phyloP scores from a whole-genome alignment of 208 protist species.

The Leishmania aethiopica region DNA sequence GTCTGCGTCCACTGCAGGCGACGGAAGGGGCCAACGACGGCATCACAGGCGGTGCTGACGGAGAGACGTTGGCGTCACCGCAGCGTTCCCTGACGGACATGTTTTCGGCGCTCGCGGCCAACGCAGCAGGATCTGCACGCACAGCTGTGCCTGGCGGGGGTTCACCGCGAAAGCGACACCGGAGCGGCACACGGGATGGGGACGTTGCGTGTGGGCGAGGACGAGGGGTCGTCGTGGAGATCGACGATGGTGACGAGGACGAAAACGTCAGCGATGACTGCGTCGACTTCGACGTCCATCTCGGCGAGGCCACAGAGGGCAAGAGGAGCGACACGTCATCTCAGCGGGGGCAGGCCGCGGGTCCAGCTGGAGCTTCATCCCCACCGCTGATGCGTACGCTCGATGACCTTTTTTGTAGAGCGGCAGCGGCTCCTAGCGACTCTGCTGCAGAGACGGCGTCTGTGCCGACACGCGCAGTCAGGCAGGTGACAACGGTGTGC shows the following conservation, averaged over 20 bases:
- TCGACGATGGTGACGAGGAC: neutral
- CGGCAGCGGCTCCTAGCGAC: neutral
- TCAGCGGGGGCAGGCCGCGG: neutral
- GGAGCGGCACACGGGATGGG: neutral
- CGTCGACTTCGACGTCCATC: neutral
- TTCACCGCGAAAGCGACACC: neutral
- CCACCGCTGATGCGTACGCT: neutral
- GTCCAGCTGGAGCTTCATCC: neutral
- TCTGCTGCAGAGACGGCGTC: neutral
- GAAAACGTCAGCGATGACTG: slow-evolving; percentile 1
- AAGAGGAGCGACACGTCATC: neutral
- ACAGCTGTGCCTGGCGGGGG: neutral
- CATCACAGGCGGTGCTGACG: neutral
- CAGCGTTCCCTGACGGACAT: slow-evolving; percentile 24
- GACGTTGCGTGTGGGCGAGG: neutral
- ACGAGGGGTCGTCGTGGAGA: neutral
- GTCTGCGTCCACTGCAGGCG: neutral
- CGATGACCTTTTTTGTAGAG: neutral
- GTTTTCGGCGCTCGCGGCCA: slow-evolving; percentile 24
- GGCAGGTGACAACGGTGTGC: neutral
- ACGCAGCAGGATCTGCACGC: neutral
- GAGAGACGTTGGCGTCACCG: neutral
- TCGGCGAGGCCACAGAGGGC: neutral
- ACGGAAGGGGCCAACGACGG: neutral
- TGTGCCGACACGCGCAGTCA: neutral